Conservation (phyloP, 169 alveolate species). For the Cryptosporidium baileyi region DNA sequence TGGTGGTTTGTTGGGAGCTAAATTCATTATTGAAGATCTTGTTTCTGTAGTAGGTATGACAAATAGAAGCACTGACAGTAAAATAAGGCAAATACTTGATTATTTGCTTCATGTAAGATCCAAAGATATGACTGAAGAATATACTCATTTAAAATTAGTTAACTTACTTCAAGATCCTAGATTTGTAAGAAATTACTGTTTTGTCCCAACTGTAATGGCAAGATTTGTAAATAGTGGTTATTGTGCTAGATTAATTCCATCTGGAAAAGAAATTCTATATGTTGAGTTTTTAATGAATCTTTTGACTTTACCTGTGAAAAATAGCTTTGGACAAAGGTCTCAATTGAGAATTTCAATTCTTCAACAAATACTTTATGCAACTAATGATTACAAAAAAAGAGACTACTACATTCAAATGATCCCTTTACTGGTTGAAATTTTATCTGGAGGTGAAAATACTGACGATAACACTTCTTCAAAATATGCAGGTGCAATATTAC, state of each 20-base stretch:
- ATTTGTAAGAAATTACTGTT: constrained; percentile 37
- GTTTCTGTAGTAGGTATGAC: constrained; percentile 50
- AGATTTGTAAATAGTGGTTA: constrained; percentile 63
- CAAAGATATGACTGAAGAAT: constrained; percentile 30
- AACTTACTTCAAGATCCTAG: constrained; percentile 24
- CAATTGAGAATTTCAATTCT: constrained; percentile 48
- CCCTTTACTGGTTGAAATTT: constrained; percentile 48
- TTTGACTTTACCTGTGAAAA: constrained; percentile 8
- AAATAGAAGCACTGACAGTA: constrained; percentile 9
- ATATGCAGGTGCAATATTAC: constrained; percentile 47
- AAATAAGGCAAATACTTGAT: constrained; percentile 53
- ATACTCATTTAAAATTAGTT: constrained; percentile 26
- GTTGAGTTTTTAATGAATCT: constrained; percentile 52
- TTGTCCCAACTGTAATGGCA: constrained; percentile 66
- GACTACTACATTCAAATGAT: constrained; percentile 45
- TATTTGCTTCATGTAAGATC: constrained; percentile 55
- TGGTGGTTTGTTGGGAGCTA: constrained; percentile 66
- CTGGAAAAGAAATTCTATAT: constrained; percentile 42
- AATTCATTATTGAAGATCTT: constrained; percentile 38
- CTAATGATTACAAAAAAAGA: constrained; percentile 8
- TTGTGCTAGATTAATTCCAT: constrained; percentile 63
- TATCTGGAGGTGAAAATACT: constrained; percentile 9
- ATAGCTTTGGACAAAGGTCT: constrained; percentile 46
- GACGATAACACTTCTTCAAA: constrained; percentile 23
- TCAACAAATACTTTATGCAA: constrained; percentile 57